Conservation (phyloP, 2,329 filamentous ascomycete genomes). For the Monosporascus sp. region DNA sequence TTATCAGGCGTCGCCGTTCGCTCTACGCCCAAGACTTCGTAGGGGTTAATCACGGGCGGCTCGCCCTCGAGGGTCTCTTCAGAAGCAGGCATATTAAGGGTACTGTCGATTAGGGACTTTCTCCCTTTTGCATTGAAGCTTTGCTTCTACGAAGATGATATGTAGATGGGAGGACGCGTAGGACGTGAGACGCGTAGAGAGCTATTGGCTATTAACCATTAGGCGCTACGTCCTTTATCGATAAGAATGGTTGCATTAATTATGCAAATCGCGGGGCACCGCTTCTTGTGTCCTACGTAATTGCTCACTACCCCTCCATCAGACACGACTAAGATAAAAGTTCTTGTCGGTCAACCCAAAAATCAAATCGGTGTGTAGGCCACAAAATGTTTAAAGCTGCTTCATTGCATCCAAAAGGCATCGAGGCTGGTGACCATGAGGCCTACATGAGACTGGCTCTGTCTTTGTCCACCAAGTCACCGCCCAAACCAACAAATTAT, state of each 20-base stretch:
- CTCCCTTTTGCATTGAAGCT: background rate
- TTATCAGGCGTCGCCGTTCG: slow-evolving; percentile 68
- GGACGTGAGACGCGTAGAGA: slow-evolving; percentile 14
- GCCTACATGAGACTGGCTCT: slow-evolving; percentile 66
- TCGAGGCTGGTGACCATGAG: slow-evolving; percentile 37
- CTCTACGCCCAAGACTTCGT: slow-evolving; percentile 69
- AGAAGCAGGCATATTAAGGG: slow-evolving; percentile 36
- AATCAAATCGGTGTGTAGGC: background rate
- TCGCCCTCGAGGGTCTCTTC: slow-evolving; percentile 52
- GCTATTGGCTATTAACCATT: background rate
- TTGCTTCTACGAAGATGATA: background rate
- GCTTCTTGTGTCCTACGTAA: background rate
- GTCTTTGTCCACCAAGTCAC: slow-evolving; percentile 69
- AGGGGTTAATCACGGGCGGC: slow-evolving; percentile 67
- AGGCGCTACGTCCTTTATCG: slow-evolving; percentile 11
- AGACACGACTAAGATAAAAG: too few relatives aligned
- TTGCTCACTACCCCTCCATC: too few relatives aligned
- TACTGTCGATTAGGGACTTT: background rate
- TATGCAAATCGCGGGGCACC: background rate
- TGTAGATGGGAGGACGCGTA: background rate
- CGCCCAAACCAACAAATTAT: slow-evolving; percentile 86
- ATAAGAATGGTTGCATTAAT: slow-evolving; percentile 5
- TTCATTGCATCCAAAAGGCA: slow-evolving; percentile 8
- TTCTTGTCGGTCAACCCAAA: too few relatives aligned
- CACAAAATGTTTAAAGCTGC: slow-evolving; percentile 13